These are phyloP conservation scores for Bacidia rubella DNA, from an alignment of 495 filamentous ascomycete species.

Conservation along the genomic window DNA sequence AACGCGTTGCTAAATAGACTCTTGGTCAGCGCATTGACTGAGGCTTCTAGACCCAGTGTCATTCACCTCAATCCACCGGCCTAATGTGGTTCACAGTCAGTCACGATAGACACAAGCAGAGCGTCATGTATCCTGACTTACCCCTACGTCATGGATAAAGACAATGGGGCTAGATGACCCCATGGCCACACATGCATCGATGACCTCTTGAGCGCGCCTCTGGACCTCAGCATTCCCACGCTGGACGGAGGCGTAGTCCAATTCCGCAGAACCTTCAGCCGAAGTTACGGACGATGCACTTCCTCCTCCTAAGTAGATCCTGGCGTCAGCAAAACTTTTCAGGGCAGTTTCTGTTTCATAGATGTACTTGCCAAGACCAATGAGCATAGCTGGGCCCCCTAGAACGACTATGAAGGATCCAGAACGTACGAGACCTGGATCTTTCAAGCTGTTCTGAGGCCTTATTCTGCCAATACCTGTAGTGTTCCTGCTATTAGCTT, in stretches of 20 bases:
- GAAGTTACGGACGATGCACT: conserved; percentile 85
- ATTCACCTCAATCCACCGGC: not conserved
- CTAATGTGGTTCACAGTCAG: not conserved
- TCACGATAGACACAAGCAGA: too few species aligned
- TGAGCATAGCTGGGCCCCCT: conserved; percentile 93
- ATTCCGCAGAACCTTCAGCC: conserved; percentile 72
- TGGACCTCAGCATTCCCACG: conserved; percentile 90
- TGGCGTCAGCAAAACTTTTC: too few species aligned
- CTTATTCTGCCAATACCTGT: conserved; percentile 94
- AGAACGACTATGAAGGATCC: conserved; percentile 83
- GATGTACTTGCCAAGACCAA: too few species aligned
- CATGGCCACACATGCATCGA: conserved; percentile 79
- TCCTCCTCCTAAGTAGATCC: conserved; percentile 82
- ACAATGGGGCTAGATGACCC: conserved; percentile 76
- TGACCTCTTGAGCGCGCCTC: conserved; percentile 88
- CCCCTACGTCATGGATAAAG: conserved; percentile 95
- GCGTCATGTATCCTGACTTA: too few species aligned
- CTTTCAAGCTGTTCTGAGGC: conserved; percentile 80
- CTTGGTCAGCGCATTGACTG: too few species aligned
- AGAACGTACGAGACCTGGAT: conserved; percentile 57
- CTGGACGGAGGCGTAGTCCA: conserved; percentile 95
- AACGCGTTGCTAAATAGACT: conserved; percentile 90
- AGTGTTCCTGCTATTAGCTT: conserved; percentile 96
- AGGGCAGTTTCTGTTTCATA: too few species aligned
- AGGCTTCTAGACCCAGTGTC: too few species aligned